These are phyloP conservation scores for Salvia hispanica DNA, from an alignment of 257 asterid genomes.

Conservation along the genomic window DNA sequence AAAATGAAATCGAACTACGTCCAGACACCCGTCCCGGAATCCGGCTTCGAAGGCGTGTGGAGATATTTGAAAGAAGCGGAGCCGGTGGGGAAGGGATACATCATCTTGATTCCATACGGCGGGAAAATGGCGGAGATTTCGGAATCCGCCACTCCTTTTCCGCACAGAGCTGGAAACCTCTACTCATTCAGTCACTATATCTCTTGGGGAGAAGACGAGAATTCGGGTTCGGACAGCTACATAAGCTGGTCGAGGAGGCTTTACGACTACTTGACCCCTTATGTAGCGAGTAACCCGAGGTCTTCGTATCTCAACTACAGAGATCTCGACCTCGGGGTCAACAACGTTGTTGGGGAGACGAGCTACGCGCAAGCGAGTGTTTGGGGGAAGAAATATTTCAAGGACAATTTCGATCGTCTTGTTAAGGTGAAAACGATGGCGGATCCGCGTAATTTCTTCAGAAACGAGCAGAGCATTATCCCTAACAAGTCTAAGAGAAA, in stretches of 20 bases:
- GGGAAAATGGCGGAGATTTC: conserved; percentile 24
- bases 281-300: no score
- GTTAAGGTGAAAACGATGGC: no score
- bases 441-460: no score
- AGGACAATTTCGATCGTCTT: no score
- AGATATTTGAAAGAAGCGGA: not conserved
- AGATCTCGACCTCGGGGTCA: not conserved
- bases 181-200: not conserved
- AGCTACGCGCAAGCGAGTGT: no score
- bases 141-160: not conserved
- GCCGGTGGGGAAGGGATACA: not conserved
- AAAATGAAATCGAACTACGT: conserved; percentile 32
- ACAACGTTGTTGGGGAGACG: no score
- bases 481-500: no score
- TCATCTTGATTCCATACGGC: conserved; percentile 16
- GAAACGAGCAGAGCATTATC: no score
- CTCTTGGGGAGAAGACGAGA: conserved; percentile 4
- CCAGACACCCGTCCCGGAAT: not conserved
- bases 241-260: conserved; percentile 22
- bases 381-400: no score
- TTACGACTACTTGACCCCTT: conserved; percentile 4
- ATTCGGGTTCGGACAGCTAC: conserved; percentile 8
- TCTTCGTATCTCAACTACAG: no score
- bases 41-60: not conserved
- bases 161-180: conserved; percentile 28